phyloP scores from a whole-genome alignment of 2,329 filamentous ascomycete species.

The Colletotrichum euphorbiae region DNA sequence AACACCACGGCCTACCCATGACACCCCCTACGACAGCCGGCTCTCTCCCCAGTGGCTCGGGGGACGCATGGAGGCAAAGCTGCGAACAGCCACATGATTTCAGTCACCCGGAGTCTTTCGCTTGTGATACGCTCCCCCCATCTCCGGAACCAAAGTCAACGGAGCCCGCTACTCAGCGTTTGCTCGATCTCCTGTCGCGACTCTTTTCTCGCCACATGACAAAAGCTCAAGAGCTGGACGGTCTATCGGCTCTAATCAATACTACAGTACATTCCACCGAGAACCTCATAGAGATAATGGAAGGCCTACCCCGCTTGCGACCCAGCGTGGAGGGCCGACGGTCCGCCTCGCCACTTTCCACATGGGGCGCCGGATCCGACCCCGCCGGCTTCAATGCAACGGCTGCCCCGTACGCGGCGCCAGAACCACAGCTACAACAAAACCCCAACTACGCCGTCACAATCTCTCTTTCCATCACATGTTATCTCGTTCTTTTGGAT shows the following conservation, averaged over 20 bases:
- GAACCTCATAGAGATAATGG: slow-evolving; percentile 29
- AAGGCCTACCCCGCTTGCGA: slow-evolving; percentile 16
- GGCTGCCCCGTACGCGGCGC: neutral
- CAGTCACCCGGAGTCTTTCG: slow-evolving; percentile 11
- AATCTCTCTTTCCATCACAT: slow-evolving; percentile 30
- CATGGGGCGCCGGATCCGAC: slow-evolving; percentile 20
- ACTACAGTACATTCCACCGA: slow-evolving; percentile 28
- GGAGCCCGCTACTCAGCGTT: slow-evolving; percentile 18
- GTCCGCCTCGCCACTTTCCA: slow-evolving; percentile 16
- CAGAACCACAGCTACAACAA: neutral
- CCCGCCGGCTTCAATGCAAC: neutral
- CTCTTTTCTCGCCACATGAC: slow-evolving; percentile 3
- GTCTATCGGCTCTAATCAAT: slow-evolving; percentile 19
- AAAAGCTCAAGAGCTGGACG: slow-evolving; percentile 15
- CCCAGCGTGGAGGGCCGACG: slow-evolving; percentile 22
- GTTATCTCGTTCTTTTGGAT: slow-evolving; percentile 32
- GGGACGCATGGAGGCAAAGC: slow-evolving; percentile 19
- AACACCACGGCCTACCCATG: slow-evolving; percentile 13
- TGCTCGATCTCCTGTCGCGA: slow-evolving; percentile 23
- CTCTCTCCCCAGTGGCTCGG: slow-evolving; percentile 15
- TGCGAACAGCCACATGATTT: slow-evolving; percentile 14
- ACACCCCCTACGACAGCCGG: slow-evolving; percentile 27
- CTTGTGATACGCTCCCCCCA: slow-evolving; percentile 5
- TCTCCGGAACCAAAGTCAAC: slow-evolving; percentile 18
- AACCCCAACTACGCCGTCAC: slow-evolving; percentile 20